These are phyloP conservation scores for Phaeomoniella chlamydospora DNA, from an alignment of 2,329 filamentous ascomycete genomes.

Conservation along the genomic window DNA sequence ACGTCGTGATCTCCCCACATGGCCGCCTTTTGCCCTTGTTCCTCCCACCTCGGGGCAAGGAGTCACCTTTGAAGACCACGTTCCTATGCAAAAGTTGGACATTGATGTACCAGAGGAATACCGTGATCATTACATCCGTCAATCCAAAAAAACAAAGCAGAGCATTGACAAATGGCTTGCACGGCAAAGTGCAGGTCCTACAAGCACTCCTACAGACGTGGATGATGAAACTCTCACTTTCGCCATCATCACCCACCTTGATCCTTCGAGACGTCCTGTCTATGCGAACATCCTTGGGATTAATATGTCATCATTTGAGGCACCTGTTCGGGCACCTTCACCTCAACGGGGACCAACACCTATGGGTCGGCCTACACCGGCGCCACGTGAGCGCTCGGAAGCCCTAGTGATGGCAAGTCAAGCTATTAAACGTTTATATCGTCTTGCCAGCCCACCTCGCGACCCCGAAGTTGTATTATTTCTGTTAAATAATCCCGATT, in stretches of 20 bases:
- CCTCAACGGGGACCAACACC: constrained; percentile 19
- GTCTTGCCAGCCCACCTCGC: constrained; percentile 56
- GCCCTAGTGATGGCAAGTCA: constrained; percentile 61
- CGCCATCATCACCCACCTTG: constrained; percentile 79
- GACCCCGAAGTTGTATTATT: constrained; percentile 79
- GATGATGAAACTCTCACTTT: constrained; percentile 91
- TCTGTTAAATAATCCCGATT: constrained; percentile 63
- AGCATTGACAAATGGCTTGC: constrained; percentile 84
- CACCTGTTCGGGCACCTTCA: constrained; percentile 10
- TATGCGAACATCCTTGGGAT: constrained; percentile 69
- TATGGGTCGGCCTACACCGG: constrained; percentile 55
- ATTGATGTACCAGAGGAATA: constrained; percentile 91
- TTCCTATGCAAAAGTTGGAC: constrained; percentile 66
- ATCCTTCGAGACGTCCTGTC: constrained; percentile 57
- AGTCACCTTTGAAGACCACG: constrained; percentile 36
- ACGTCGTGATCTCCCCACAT: constrained; percentile 67
- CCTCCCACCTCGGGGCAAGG: constrained; percentile 41
- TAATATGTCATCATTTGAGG: constrained; percentile 27
- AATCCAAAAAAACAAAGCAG: constrained; percentile 84
- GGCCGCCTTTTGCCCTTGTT: constrained; percentile 74
- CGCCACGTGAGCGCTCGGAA: constrained; percentile 51
- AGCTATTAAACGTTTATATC: constrained; percentile 74
- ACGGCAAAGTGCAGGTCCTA: constrained; percentile 54
- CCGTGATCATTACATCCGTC: constrained; percentile 77
- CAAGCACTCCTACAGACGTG: constrained; percentile 69